phyloP scores from a whole-genome alignment of 1,139 yeast genomes.

The Suhomyces coccinellae region DNA sequence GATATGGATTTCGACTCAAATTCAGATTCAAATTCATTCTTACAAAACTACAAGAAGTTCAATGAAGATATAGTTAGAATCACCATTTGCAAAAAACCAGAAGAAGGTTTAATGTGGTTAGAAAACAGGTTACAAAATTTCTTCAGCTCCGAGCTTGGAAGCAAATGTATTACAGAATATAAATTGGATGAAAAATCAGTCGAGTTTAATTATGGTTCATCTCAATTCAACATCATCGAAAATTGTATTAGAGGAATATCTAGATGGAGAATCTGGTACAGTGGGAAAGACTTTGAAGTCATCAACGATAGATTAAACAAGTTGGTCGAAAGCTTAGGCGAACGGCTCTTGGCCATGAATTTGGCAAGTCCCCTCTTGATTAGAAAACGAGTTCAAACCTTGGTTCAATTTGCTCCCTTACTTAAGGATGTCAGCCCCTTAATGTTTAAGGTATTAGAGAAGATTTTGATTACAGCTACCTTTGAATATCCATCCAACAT shows the following conservation, averaged over 20 bases:
- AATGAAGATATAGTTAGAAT: slow-evolving; percentile 90
- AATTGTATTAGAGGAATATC: slow-evolving; percentile 89
- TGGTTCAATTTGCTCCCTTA: slow-evolving; percentile 96
- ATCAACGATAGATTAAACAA: slow-evolving; percentile 57
- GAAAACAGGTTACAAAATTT: slow-evolving; percentile 70
- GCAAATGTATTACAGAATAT: slow-evolving; percentile 56
- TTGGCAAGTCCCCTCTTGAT: slow-evolving; percentile 78
- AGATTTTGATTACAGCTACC: slow-evolving; percentile 85
- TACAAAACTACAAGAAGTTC: slow-evolving; percentile 77
- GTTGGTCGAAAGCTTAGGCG: slow-evolving; percentile 75
- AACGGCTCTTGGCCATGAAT: slow-evolving; percentile 71
- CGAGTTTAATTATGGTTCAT: slow-evolving; percentile 71
- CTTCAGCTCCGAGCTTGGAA: slow-evolving; percentile 74
- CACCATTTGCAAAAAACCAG: slow-evolving; percentile 82
- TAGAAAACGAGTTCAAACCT: slow-evolving; percentile 84
- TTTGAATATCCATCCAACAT: slow-evolving; percentile 72
- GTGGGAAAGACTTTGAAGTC: slow-evolving; percentile 59
- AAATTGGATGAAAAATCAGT: slow-evolving; percentile 64
- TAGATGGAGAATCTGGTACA: slow-evolving; percentile 96
- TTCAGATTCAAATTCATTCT: slow-evolving; percentile 76
- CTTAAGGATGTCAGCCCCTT: slow-evolving; percentile 70
- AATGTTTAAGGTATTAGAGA: slow-evolving; percentile 83
- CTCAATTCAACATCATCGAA: slow-evolving; percentile 86
- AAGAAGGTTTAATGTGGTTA: slow-evolving; percentile 80
- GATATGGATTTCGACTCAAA: slow-evolving; percentile 86